phyloP scores from a whole-genome alignment of 2,329 filamentous ascomycete genomes.

The Fusarium tupiense region DNA sequence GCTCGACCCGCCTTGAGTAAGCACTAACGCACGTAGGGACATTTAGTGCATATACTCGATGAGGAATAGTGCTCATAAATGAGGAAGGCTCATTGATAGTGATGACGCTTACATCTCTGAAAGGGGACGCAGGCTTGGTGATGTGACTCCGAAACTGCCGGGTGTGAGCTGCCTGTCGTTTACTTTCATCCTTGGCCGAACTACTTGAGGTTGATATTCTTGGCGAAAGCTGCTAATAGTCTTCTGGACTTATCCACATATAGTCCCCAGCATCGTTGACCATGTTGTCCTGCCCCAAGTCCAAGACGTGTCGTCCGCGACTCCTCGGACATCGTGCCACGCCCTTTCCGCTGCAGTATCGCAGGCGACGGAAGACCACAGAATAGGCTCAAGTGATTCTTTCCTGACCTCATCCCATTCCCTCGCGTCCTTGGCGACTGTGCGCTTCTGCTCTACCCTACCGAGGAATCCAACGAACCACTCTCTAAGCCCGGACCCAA shows the following conservation, averaged over 20 bases:
- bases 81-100: not conserved
- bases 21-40: not conserved
- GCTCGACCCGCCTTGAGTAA: not conserved
- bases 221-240: not conserved
- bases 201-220: not conserved
- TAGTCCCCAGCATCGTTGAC: not conserved
- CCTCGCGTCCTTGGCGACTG: fast-evolving
- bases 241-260: not conserved
- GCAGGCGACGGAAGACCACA: not conserved
- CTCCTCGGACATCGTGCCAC: not conserved
- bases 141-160: not conserved
- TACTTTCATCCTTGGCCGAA: not conserved
- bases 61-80: not conserved
- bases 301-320: not conserved
- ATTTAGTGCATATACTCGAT: not conserved
- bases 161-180: too few relatives aligned
- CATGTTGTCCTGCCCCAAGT: not conserved
- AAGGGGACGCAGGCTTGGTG: not conserved
- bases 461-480: not conserved
- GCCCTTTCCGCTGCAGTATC: not conserved
- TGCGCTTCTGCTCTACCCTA: not conserved
- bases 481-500: not conserved
- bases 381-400: not conserved
- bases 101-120: not conserved
- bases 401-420: fast-evolving